A percentile compares a stretch with the other conserved stretches of the same genome.
phyloP scores from a whole-genome alignment of 257 asterid genomes.

The Verbascum thapsus region DNA sequence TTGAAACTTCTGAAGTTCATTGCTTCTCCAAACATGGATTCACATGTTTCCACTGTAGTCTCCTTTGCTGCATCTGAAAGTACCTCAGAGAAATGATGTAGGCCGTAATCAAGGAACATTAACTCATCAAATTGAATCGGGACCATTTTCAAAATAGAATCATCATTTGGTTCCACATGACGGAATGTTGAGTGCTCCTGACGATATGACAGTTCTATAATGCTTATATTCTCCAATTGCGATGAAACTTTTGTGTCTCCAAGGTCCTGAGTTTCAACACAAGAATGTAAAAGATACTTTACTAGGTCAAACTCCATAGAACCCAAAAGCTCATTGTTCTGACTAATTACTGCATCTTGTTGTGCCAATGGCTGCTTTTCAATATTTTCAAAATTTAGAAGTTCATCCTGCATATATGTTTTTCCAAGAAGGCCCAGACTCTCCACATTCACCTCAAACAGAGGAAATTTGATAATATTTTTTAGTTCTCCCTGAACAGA shows the following conservation, averaged over 20 bases:
- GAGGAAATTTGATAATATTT: constrained; percentile 48
- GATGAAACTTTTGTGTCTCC: constrained; percentile 38
- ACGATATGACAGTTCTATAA: constrained; percentile 45
- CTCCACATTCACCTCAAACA: constrained; percentile 65
- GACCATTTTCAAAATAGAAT: constrained; percentile 35
- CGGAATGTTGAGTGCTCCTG: constrained; percentile 34
- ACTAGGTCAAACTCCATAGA: constrained; percentile 55
- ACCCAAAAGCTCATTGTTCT: constrained; percentile 53
- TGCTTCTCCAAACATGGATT: constrained; percentile 62
- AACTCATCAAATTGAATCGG: constrained; percentile 53
- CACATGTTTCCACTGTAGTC: constrained; percentile 55
- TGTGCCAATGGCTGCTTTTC: constrained; percentile 46
- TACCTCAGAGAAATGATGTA: constrained; percentile 46
- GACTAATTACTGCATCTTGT: constrained; percentile 44
- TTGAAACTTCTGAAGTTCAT: constrained; percentile 60
- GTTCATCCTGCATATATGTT: constrained; percentile 40
- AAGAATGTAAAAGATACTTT: constrained; percentile 45
- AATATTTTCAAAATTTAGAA: constrained; percentile 46
- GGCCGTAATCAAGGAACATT: constrained; percentile 54
- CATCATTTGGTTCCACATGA: constrained; percentile 36
- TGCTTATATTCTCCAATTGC: constrained; percentile 45
- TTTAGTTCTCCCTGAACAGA: constrained; percentile 39
- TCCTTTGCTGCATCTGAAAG: constrained; percentile 46
- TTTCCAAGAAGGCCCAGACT: constrained; percentile 44
- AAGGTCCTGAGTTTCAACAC: constrained; percentile 36